Conservation (phyloP, 495 filamentous ascomycete genomes). For the Aeminium ludgeri region DNA sequence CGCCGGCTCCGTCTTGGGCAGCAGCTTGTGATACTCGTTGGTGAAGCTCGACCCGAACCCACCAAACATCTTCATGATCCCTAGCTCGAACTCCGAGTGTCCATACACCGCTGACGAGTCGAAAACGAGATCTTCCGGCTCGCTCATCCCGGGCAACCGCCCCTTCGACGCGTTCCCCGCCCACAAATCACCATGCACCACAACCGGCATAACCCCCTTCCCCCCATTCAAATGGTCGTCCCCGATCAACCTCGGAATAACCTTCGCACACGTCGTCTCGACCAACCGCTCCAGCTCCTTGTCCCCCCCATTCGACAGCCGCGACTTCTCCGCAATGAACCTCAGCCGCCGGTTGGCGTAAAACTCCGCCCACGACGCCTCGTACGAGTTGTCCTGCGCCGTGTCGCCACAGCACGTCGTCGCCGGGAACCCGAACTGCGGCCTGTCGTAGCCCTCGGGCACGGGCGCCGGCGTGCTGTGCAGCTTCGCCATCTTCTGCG, state of each 20-base stretch:
- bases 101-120: slow-evolving; percentile 67
- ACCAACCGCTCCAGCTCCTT: slow-evolving; percentile 41
- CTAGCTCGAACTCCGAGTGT: slow-evolving; percentile 79
- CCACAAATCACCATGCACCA: slow-evolving; percentile 87
- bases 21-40: slow-evolving; percentile 55
- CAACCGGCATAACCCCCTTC: slow-evolving; percentile 45
- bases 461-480: slow-evolving; percentile 60
- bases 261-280: slow-evolving; percentile 38
- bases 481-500: slow-evolving; percentile 57
- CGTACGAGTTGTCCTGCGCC: slow-evolving; percentile 56
- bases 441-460: slow-evolving; percentile 38
- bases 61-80: slow-evolving; percentile 94
- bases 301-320: slow-evolving; percentile 48
- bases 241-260: slow-evolving; percentile 58
- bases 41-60: slow-evolving; percentile 62
- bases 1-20: slow-evolving; percentile 64
- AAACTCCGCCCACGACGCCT: slow-evolving; percentile 61
- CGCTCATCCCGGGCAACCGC: slow-evolving; percentile 38
- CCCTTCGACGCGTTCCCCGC: slow-evolving; percentile 65
- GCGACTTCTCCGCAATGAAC: slow-evolving; percentile 40
- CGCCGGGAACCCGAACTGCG: slow-evolving; percentile 65
- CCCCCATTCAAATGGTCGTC: slow-evolving; percentile 47
- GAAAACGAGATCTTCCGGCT: slow-evolving; percentile 62
- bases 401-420: slow-evolving; percentile 77
- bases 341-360: slow-evolving; percentile 58